A percentile compares a stretch with the other conserved stretches of the same genome.
Conservation (phyloP, 2,329 filamentous ascomycete species). For the Trichoderma atrobrunneum region DNA sequence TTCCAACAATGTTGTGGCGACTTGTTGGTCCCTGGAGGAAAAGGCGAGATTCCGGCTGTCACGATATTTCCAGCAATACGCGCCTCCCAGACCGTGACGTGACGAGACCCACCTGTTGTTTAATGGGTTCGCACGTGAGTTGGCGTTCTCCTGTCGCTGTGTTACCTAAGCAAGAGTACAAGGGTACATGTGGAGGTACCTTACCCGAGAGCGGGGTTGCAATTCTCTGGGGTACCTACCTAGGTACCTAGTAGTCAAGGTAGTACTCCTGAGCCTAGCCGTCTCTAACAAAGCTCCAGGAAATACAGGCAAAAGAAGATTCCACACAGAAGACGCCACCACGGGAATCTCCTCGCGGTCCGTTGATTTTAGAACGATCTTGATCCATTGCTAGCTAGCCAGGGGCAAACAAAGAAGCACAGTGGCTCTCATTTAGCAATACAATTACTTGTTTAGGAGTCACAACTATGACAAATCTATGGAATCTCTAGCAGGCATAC, state of each 20-base stretch:
- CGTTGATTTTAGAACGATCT: background rate
- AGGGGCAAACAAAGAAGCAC: background rate
- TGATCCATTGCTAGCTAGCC: background rate
- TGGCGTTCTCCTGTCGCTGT: conserved; percentile 22
- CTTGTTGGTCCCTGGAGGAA: background rate
- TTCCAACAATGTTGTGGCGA: background rate
- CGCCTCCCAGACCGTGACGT: conserved; percentile 37
- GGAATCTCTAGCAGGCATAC: background rate
- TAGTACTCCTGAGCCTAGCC: background rate
- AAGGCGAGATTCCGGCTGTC: background rate
- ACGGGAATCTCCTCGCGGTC: background rate
- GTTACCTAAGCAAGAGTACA: background rate
- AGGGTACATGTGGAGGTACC: background rate
- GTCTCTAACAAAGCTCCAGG: background rate
- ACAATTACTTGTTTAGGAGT: background rate
- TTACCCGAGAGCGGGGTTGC: background rate
- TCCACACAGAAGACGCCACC: conserved; percentile 2
- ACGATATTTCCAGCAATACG: conserved; percentile 26
- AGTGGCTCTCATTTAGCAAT: background rate
- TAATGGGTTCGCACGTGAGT: conserved; percentile 32
- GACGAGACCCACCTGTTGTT: conserved; percentile 31
- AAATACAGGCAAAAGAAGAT: background rate
- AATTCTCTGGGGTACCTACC: background rate
- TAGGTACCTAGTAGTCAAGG: no score
- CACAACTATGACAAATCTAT: background rate